Conservation (phyloP, 495 filamentous ascomycete species). For the Geopyxis carbonaria region DNA sequence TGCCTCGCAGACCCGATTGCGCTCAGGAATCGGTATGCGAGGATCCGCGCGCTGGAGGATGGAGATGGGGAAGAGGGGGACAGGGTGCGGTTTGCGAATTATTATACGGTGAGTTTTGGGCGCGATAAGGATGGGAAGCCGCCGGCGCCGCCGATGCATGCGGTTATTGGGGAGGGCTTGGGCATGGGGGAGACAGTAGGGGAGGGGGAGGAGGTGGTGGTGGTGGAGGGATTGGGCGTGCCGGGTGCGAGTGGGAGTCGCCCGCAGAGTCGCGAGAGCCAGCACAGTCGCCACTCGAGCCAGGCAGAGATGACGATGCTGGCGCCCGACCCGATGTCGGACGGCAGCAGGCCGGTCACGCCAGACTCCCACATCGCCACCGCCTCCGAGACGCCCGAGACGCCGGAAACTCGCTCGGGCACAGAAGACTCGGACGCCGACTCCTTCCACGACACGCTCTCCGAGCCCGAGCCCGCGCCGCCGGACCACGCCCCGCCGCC, state of each 20-base stretch:
- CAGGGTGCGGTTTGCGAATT: constrained; percentile 67
- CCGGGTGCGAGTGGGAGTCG: neutral
- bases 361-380: neutral
- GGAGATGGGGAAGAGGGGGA: constrained; percentile 29
- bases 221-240: neutral
- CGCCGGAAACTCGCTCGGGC: neutral
- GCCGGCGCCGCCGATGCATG: constrained; percentile 17
- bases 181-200: neutral
- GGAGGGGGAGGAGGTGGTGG: neutral
- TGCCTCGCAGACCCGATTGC: constrained; percentile 59
- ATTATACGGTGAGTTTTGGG: constrained; percentile 74
- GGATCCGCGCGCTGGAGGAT: constrained; percentile 51
- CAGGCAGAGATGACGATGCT: too few relatives aligned
- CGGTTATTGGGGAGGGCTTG: neutral
- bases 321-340: too few relatives aligned
- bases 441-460: neutral
- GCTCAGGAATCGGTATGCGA: constrained; percentile 50
- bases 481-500: too few relatives aligned
- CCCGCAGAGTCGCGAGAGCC: neutral
- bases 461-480: neutral
- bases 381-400: neutral
- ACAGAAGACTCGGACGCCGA: neutral
- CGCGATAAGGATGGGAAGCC: constrained; percentile 41
- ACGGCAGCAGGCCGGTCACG: neutral
- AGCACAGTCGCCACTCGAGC: neutral